phyloP scores from a whole-genome alignment of 129 eudicot species.

The Sambucus nigra region DNA sequence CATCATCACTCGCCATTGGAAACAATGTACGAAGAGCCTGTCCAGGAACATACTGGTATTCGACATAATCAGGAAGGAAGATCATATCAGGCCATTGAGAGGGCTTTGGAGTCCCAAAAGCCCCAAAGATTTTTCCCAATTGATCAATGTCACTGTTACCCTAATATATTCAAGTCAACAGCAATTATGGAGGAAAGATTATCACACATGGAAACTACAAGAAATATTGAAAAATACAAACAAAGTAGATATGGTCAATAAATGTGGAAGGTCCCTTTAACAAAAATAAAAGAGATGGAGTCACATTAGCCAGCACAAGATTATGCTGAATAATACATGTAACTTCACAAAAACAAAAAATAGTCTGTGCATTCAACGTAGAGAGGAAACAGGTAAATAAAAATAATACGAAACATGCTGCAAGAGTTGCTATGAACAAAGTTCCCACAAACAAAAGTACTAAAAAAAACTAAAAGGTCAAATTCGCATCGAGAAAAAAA shows the following conservation, averaged over 20 bases:
- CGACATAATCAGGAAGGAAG: conserved; percentile 89
- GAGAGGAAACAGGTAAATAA: too few species aligned
- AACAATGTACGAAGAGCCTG: conserved; percentile 72
- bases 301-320: background rate
- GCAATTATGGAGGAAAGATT: background rate
- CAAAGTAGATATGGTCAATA: background rate
- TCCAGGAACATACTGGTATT: conserved; percentile 86
- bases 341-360: background rate
- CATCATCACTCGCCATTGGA: conserved; percentile 95
- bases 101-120: conserved; percentile 95
- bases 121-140: conserved; percentile 93
- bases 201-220: background rate
- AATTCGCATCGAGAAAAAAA: too few species aligned
- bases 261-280: background rate
- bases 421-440: background rate
- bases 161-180: conserved; percentile 25
- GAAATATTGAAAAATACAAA: background rate
- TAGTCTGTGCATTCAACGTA: background rate
- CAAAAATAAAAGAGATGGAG: background rate
- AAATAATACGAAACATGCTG: too few species aligned
- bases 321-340: background rate
- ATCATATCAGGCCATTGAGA: conserved; percentile 93
- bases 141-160: conserved; percentile 97
- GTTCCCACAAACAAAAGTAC: background rate
- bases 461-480: too few species aligned